Conservation (phyloP, 139 green algal genomes). For the Dunaliella primolecta region DNA sequence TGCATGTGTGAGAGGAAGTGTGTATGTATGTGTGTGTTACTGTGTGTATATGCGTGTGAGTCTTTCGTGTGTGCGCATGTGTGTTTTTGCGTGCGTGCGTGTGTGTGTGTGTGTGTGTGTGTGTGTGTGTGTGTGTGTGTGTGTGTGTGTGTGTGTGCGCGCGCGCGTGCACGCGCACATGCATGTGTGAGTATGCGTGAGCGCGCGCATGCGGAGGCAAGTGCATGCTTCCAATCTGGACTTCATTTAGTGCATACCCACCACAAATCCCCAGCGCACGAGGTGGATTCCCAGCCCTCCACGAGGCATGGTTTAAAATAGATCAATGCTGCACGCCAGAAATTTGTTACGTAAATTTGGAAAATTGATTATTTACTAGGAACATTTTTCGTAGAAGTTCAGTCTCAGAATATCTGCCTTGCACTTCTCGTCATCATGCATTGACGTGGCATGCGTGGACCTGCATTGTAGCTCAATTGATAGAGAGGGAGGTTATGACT, state of each 20-base stretch:
- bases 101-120: not conserved
- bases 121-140: not conserved
- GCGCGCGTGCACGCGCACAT: not conserved
- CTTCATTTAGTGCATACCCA: no score
- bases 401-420: not conserved
- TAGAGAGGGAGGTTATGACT: not conserved
- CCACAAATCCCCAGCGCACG: constrained; percentile 37
- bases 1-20: not conserved
- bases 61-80: not conserved
- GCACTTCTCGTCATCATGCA: not conserved
- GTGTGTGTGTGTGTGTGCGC: not conserved
- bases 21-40: not conserved
- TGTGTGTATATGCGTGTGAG: not conserved
- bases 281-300: constrained; percentile 38
- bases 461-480: not conserved
- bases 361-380: not conserved
- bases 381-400: not conserved
- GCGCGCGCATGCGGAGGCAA: not conserved
- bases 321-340: not conserved
- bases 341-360: constrained; percentile 11
- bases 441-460: not conserved
- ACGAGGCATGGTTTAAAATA: not conserved
- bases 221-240: not conserved
- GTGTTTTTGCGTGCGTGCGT: not conserved
- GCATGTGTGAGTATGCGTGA: not conserved